Evolutionary conservation across 2,329 filamentous ascomycete genomes (phyloP).

Genomic region (Colletotrichum sp.): DNA sequence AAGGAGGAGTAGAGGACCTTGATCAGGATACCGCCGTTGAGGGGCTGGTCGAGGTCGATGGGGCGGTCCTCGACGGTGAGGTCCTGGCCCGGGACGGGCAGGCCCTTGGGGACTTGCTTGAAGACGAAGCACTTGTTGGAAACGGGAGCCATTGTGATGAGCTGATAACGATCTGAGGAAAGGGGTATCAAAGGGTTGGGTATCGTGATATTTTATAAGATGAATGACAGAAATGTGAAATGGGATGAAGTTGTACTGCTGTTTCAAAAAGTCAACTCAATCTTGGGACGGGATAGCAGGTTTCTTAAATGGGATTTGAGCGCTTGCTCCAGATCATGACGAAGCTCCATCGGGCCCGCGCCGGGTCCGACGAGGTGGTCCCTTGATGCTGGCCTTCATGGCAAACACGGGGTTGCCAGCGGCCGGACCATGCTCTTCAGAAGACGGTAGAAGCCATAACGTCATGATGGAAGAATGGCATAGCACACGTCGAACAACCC

Average conservation of each 20-base stretch:
- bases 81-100: conserved; percentile 74
- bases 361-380: conserved; percentile 2
- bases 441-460: conserved; percentile 9
- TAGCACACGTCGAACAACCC: neutral
- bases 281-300: neutral
- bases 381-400: neutral
- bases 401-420: neutral
- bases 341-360: conserved; percentile 1
- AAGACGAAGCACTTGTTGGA: conserved; percentile 78
- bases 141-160: conserved; percentile 46
- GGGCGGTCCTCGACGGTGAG: conserved; percentile 69
- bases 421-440: neutral
- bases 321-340: neutral
- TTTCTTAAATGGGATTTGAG: neutral
- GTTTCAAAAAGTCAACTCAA: neutral
- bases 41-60: conserved; percentile 68
- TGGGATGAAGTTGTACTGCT: neutral
- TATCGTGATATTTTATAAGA: neutral
- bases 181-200: neutral
- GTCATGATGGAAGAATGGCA: conserved; percentile 15
- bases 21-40: conserved; percentile 70
- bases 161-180: neutral
- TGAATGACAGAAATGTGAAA: neutral
- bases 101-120: conserved; percentile 69
- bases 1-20: conserved; percentile 78